These are phyloP conservation scores for Moesziomyces parantarcticus DNA, from an alignment of 1,284 basidiomycete genomes.

Conservation along the genomic window DNA sequence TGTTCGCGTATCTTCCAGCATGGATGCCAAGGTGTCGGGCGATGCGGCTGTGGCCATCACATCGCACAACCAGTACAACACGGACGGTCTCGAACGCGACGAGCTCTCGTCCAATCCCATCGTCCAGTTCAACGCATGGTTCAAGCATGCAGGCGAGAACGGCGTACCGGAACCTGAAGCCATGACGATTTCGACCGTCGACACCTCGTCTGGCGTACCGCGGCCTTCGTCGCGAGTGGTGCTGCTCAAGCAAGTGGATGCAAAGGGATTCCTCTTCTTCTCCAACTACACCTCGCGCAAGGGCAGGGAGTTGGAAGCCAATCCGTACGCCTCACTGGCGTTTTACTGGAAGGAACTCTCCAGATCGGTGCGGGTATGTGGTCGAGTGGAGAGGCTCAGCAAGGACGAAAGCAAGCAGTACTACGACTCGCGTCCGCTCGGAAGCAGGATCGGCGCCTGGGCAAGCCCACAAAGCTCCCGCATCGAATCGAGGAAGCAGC, in stretches of 20 bases:
- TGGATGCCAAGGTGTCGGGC: constrained; percentile 24
- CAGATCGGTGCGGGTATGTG: constrained; percentile 84
- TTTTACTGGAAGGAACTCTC: constrained; percentile 93
- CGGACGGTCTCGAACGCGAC: constrained; percentile 49
- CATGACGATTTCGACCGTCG: constrained; percentile 63
- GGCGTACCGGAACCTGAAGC: constrained; percentile 64
- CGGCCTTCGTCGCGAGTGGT: constrained; percentile 86
- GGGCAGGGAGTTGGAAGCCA: constrained; percentile 79
- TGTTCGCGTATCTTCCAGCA: constrained; percentile 1
- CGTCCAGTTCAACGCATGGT: constrained; percentile 62
- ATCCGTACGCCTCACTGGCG: constrained; percentile 77
- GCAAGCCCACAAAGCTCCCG: constrained; percentile 86
- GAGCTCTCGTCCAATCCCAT: constrained; percentile 54
- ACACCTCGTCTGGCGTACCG: constrained; percentile 12
- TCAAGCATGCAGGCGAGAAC: constrained; percentile 50
- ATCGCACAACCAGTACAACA: constrained; percentile 63
- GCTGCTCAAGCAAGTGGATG: constrained; percentile 83
- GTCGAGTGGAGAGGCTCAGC: constrained; percentile 81
- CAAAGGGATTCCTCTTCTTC: constrained; percentile 85
- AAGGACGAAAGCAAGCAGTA: constrained; percentile 82
- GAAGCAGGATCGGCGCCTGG: constrained; percentile 89
- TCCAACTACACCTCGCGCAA: constrained; percentile 96
- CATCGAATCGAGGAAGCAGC: constrained; percentile 75
- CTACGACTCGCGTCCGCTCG: constrained; percentile 83
- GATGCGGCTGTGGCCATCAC: constrained; percentile 43